phyloP scores from a whole-genome alignment of 768 basidiomycete genomes.

The Tricholoma sp. region DNA sequence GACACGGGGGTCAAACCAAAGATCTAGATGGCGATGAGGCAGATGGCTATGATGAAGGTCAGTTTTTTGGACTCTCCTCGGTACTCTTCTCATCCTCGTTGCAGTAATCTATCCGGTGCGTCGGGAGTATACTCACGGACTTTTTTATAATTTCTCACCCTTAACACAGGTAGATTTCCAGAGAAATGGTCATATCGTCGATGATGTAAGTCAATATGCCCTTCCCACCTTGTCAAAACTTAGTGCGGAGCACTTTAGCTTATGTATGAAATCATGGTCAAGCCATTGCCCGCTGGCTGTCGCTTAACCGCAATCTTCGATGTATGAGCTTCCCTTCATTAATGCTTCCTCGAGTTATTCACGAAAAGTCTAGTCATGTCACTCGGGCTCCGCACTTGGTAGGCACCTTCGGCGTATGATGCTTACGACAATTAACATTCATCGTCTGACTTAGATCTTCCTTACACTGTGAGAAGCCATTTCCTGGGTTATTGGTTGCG shows the following conservation, averaged over 20 bases:
- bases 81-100: not conserved
- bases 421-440: not conserved
- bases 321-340: slow-evolving; percentile 36
- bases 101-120: slow-evolving; percentile 86
- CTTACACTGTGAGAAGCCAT: slow-evolving; percentile 48
- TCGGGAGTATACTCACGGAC: slow-evolving; percentile 16
- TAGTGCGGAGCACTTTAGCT: slow-evolving; percentile 30
- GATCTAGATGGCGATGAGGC: slow-evolving; percentile 80
- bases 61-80: slow-evolving; percentile 1
- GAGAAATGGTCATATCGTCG: slow-evolving; percentile 70
- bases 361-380: slow-evolving; percentile 55
- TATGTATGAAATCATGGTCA: slow-evolving; percentile 79
- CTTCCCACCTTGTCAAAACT: not conserved
- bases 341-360: not conserved
- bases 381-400: slow-evolving; percentile 88
- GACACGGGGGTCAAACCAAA: slow-evolving; percentile 89
- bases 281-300: slow-evolving; percentile 77
- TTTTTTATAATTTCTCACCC: not conserved
- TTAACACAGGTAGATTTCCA: slow-evolving; percentile 42
- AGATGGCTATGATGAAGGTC: slow-evolving; percentile 82
- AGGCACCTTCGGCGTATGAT: slow-evolving; percentile 13
- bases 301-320: slow-evolving; percentile 82
- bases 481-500: not conserved
- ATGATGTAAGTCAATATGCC: slow-evolving; percentile 59
- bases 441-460: slow-evolving; percentile 44